Evolutionary conservation across 2,329 filamentous ascomycete genomes (phyloP), one percentile per base, ranked within the genome.

Genomic region (Epichloe sibirici): DNA sequence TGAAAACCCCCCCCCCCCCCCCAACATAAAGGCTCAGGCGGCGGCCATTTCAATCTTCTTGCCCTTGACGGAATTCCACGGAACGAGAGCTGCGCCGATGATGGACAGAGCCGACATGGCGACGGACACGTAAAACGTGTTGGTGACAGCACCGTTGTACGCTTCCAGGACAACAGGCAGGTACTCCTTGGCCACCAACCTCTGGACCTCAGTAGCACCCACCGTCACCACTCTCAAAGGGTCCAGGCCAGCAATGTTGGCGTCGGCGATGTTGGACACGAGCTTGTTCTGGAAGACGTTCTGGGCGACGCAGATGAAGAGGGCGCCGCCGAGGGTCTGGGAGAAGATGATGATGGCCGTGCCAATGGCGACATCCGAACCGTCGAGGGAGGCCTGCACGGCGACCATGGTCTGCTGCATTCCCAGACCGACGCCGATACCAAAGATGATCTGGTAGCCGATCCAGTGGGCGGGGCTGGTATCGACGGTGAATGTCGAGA

Each of bases 221-320:
- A 55, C 42, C 21, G 21, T 17, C 15, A 50, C 39, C 6, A 55
- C 50, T 2, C 12, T 42, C 13, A 8, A 8, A 6, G 51, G 48
- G 37, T 55, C 47, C 4, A 53, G 44, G 38, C 53, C 53, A 21
- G 48, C 45, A 13, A 55, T 21, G 46, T 43, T 38, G 9, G 53
- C 47, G 34, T 12, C 48, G 3, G 52, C 52, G 13, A 54, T 44
- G 35, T 51, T 54, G 45, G 45, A 40, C 15, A 54, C 53, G 13
- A 81, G 66, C 38, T 69, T 61, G 56, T 75, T 74, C 48, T 69
- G 69, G 54, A 81, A 77, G 15, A 80, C 69, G 51, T 71, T 73
- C 56, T 80, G 71, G 1, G 66, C 76, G 25, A 77, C 68, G 3
- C 71, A 71, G 31, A 81, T 69, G 55, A 79, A 79, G 1, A 81